Percentiles rank a stretch among this genome's conserved stretches.
Conservation (phyloP, 768 basidiomycete genomes). For the Boletus eberwhitei region DNA sequence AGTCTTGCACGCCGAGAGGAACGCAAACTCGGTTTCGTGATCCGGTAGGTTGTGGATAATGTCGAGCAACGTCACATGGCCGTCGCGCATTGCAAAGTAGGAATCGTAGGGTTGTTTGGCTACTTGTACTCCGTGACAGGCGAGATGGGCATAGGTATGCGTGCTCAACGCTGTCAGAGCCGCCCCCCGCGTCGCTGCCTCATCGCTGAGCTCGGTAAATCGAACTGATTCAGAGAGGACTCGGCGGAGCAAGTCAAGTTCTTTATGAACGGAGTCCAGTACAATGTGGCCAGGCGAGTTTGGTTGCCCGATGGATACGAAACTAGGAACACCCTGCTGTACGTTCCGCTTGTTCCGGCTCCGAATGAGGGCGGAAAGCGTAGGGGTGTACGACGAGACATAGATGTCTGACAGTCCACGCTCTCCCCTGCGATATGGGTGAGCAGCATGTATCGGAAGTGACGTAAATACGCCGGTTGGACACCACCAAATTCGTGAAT, state of each 20-base stretch:
- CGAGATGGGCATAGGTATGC: constrained; percentile 25
- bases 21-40: constrained; percentile 24
- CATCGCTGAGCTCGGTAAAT: constrained; percentile 9
- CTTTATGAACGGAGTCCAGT: constrained; percentile 7
- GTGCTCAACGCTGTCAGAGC: constrained; percentile 9
- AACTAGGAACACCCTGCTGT: not conserved
- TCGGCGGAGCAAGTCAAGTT: constrained; percentile 13
- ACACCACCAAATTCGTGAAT: constrained; percentile 31
- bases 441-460: constrained; percentile 31
- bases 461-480: constrained; percentile 22
- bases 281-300: not conserved
- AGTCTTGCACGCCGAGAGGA: constrained; percentile 31
- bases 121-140: constrained; percentile 25
- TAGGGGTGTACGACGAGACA: constrained; percentile 32
- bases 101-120: constrained; percentile 16
- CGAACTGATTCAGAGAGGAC: constrained; percentile 8
- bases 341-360: constrained; percentile 2
- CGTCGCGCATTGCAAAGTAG: constrained; percentile 18
- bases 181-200: constrained; percentile 11
- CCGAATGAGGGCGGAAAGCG: constrained; percentile 26
- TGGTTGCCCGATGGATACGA: constrained; percentile 20
- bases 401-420: constrained; percentile 23
- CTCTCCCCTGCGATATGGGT: constrained; percentile 11
- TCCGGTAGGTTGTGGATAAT: constrained; percentile 15
- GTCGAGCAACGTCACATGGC: constrained; percentile 19